Evolutionary conservation across 192 early-diverging fungal genomes (phyloP).

Genomic region (Chytriomyces sp.): DNA sequence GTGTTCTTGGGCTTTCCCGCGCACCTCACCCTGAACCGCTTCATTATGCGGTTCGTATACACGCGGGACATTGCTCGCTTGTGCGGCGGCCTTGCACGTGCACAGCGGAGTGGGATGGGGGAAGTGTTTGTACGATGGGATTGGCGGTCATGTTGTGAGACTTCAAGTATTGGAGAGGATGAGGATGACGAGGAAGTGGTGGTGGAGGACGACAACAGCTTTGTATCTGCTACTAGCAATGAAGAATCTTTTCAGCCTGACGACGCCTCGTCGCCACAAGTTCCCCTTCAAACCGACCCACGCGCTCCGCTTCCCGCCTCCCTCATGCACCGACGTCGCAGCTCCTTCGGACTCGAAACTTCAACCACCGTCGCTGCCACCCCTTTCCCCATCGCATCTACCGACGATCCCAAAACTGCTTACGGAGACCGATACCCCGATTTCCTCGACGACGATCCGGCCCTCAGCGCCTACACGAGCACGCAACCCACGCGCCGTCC

Average conservation of each 20-base stretch:
- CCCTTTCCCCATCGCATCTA: not conserved
- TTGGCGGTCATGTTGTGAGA: constrained; percentile 4
- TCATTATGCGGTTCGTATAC: constrained; percentile 42
- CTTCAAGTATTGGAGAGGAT: not conserved
- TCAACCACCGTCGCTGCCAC: not conserved
- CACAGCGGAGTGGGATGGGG: constrained; percentile 23
- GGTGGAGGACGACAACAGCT: not conserved
- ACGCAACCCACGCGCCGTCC: not conserved
- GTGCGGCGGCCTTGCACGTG: constrained; percentile 28
- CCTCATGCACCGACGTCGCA: not conserved
- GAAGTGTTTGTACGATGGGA: constrained; percentile 42
- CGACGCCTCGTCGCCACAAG: not conserved
- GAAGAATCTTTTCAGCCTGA: not conserved
- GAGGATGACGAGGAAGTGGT: not conserved
- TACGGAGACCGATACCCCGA: not conserved
- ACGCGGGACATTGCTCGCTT: constrained; percentile 26
- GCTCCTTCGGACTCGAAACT: not conserved
- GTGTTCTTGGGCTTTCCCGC: too few species aligned
- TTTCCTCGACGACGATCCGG: not conserved
- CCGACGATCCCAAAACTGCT: not conserved
- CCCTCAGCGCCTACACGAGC: not conserved
- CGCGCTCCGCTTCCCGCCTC: not conserved
- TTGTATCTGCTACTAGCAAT: not conserved
- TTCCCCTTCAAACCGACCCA: not conserved
- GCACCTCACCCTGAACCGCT: constrained; percentile 33